Conservation (phyloP, 1,284 basidiomycete genomes). For the Pascua guehoae region DNA sequence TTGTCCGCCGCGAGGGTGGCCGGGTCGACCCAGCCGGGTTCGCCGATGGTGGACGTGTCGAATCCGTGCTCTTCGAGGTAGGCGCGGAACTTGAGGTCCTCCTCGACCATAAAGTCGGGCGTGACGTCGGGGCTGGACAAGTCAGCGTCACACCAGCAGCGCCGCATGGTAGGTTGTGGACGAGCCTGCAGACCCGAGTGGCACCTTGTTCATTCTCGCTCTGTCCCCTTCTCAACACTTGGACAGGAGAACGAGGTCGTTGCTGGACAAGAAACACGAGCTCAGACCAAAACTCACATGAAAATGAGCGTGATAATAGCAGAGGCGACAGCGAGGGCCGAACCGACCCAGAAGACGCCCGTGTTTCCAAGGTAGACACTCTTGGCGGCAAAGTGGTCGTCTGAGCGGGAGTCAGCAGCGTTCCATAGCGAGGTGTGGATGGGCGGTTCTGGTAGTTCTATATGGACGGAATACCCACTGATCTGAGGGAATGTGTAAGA, state of each 20-base stretch:
- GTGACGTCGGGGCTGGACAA: slow-evolving; percentile 56
- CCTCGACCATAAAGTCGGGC: slow-evolving; percentile 72
- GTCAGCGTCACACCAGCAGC: too few relatives aligned
- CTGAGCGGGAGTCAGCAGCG: too few relatives aligned
- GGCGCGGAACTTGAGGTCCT: slow-evolving; percentile 74
- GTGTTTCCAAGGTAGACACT: slow-evolving; percentile 39
- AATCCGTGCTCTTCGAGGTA: slow-evolving; percentile 73
- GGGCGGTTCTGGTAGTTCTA: too few relatives aligned
- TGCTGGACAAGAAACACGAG: neutral
- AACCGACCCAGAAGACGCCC: slow-evolving; percentile 43
- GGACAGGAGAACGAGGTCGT: too few relatives aligned
- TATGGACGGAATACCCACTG: slow-evolving; percentile 40
- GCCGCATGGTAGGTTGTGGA: too few relatives aligned
- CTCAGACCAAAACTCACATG: slow-evolving; percentile 47
- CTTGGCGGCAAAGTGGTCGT: slow-evolving; percentile 14
- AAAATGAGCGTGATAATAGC: slow-evolving; percentile 70
- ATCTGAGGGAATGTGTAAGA: slow-evolving; percentile 70
- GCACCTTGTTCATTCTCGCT: too few relatives aligned
- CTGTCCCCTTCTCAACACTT: too few relatives aligned
- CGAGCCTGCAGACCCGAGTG: too few relatives aligned
- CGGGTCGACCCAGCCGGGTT: slow-evolving; percentile 3
- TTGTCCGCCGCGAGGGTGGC: neutral
- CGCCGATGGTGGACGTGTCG: slow-evolving; percentile 20
- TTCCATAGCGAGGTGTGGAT: too few relatives aligned
- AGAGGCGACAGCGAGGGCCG: slow-evolving; percentile 69